A percentile compares a stretch with the other conserved stretches of the same genome.
These are phyloP conservation scores for Clarireedia homoeocarpa DNA, from an alignment of 2,329 filamentous ascomycete genomes.

Conservation along the genomic window DNA sequence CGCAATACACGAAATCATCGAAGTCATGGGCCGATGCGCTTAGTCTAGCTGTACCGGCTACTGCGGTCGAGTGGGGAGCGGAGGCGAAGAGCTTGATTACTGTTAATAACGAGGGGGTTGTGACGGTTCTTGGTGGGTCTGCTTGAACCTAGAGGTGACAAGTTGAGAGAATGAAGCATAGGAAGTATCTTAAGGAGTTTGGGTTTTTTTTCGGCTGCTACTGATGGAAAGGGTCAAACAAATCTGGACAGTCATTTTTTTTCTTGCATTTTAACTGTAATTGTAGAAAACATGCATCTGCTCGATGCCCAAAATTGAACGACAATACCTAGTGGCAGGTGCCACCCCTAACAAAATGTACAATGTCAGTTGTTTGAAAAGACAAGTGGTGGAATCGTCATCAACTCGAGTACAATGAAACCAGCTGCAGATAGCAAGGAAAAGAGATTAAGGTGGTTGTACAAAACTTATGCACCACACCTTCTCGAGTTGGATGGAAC, in stretches of 20 bases:
- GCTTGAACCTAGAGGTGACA: not conserved
- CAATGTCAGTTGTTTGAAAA: not conserved
- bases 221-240: constrained; percentile 1
- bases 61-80: constrained; percentile 69
- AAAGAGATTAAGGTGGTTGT: no score
- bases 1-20: constrained; percentile 78
- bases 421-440: no score
- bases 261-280: constrained; percentile 1
- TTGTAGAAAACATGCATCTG: constrained; percentile 1
- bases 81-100: constrained; percentile 67
- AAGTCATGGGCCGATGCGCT: constrained; percentile 89
- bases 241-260: not conserved
- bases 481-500: no score
- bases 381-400: not conserved
- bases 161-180: not conserved
- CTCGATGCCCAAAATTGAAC: constrained; percentile 2
- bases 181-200: constrained; percentile 7
- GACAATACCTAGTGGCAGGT: not conserved
- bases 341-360: not conserved
- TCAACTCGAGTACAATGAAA: no score
- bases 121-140: constrained; percentile 55
- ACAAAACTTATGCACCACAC: no score
- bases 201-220: not conserved
- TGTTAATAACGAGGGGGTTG: constrained; percentile 64
- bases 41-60: constrained; percentile 64